Conservation (phyloP, 257 asterid species). For the Solanum stenotomum region DNA sequence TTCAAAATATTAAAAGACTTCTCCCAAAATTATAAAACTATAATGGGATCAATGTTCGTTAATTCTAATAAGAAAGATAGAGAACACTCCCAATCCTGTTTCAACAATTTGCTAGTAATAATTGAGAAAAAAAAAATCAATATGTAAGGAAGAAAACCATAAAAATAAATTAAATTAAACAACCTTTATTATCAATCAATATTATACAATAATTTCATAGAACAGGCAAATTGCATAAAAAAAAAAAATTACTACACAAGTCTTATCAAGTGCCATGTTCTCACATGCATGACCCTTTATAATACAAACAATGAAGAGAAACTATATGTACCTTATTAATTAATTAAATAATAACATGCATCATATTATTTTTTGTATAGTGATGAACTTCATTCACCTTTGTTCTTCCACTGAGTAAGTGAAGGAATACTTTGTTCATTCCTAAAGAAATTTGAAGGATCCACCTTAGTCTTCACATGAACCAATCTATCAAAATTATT, state of each 20-base stretch:
- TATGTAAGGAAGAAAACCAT: neutral
- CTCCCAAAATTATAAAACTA: too few relatives aligned
- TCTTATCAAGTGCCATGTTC: neutral
- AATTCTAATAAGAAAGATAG: too few relatives aligned
- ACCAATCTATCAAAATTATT: conserved; percentile 3
- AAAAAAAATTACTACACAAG: neutral
- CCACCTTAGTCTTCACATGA: conserved; percentile 2
- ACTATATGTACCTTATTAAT: neutral
- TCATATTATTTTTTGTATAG: neutral
- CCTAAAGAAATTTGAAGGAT: conserved; percentile 4
- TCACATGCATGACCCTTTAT: neutral
- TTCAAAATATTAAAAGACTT: too few relatives aligned
- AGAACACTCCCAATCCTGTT: too few relatives aligned
- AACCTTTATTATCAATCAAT: neutral
- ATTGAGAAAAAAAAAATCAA: neutral
- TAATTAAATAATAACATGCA: neutral
- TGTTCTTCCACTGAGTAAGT: neutral
- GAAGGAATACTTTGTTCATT: conserved; percentile 9
- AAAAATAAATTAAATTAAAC: neutral
- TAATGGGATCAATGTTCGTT: too few relatives aligned
- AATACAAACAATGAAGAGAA: neutral
- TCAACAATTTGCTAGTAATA: neutral
- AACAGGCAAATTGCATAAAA: neutral
- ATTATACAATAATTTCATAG: neutral
- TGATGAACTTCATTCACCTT: neutral